Conservation (phyloP, 1,139 yeast genomes). For the Scheffersomyces quercinus region DNA sequence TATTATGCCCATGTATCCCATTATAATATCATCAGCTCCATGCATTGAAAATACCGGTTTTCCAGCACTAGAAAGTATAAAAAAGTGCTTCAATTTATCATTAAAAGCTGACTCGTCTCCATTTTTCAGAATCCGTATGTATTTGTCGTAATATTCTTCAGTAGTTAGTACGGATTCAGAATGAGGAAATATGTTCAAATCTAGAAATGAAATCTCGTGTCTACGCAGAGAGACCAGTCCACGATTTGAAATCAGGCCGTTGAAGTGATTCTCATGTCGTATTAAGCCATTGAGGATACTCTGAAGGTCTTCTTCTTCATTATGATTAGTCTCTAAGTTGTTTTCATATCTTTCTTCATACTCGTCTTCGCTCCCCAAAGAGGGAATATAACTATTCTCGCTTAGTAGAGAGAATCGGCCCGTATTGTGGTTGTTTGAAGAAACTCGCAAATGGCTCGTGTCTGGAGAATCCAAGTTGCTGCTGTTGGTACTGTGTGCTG, state of each 20-base stretch:
- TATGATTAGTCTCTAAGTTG: constrained; percentile 1
- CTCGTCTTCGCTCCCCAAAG: constrained; percentile 7
- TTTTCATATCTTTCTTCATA: constrained; percentile 9
- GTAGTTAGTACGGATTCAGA: constrained; percentile 2
- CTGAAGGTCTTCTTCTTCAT: constrained; percentile 27
- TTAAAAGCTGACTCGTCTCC: constrained; percentile 34
- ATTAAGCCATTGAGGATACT: constrained; percentile 27
- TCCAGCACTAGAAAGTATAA: constrained; percentile 87
- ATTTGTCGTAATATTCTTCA: constrained; percentile 14
- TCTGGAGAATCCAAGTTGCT: too few relatives aligned
- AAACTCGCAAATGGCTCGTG: too few relatives aligned
- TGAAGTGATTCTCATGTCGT: constrained; percentile 5
- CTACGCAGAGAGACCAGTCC: constrained; percentile 1
- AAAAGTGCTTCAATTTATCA: constrained; percentile 62
- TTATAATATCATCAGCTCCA: constrained; percentile 69
- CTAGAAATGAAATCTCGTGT: constrained; percentile 5
- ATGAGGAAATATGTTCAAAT: constrained; percentile 11
- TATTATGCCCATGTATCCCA: constrained; percentile 74
- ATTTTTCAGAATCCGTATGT: constrained; percentile 22
- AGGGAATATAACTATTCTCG: constrained; percentile 5
- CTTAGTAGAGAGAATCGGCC: background rate
- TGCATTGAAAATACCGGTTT: constrained; percentile 85
- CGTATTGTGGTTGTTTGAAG: too few relatives aligned
- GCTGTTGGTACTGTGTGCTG: too few relatives aligned
- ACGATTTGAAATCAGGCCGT: constrained; percentile 10